A percentile compares a stretch with the other conserved stretches of the same genome.
Conservation (phyloP, 202 grass and related monocot genomes). For the Saccharum hybrid region DNA sequence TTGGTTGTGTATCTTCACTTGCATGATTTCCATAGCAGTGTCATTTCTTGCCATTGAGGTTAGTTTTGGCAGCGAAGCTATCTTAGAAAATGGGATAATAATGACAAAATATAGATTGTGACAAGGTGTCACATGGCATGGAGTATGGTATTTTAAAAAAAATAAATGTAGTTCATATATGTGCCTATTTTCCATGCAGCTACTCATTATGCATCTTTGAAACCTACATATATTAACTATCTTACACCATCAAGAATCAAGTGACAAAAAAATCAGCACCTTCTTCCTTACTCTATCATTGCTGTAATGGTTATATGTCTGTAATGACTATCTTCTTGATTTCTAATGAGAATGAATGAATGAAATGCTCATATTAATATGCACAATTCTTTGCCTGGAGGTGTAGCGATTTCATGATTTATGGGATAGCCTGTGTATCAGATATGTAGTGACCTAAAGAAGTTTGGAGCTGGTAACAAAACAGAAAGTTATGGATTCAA, state of each 20-base stretch:
- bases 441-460: conserved; percentile 27
- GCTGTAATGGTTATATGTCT: conserved; percentile 21
- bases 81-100: conserved; percentile 33
- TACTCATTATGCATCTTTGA: not conserved
- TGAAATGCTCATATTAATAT: conserved; percentile 11
- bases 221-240: not conserved
- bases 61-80: conserved; percentile 12
- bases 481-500: conserved; percentile 4
- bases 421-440: not conserved
- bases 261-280: not conserved
- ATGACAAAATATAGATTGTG: conserved; percentile 15
- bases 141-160: not conserved
- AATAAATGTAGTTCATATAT: conserved; percentile 14
- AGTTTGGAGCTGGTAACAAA: not conserved
- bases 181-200: conserved; percentile 8
- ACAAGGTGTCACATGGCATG: not conserved
- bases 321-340: conserved; percentile 18
- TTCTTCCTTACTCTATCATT: conserved; percentile 2
- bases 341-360: not conserved
- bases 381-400: conserved; percentile 25
- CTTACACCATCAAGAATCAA: conserved; percentile 17
- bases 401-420: conserved; percentile 26
- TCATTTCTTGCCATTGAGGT: not conserved
- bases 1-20: conserved; percentile 3
- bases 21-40: conserved; percentile 18